Conservation (phyloP, 2,329 filamentous ascomycete species). For the Cyphellophora attinorum region DNA sequence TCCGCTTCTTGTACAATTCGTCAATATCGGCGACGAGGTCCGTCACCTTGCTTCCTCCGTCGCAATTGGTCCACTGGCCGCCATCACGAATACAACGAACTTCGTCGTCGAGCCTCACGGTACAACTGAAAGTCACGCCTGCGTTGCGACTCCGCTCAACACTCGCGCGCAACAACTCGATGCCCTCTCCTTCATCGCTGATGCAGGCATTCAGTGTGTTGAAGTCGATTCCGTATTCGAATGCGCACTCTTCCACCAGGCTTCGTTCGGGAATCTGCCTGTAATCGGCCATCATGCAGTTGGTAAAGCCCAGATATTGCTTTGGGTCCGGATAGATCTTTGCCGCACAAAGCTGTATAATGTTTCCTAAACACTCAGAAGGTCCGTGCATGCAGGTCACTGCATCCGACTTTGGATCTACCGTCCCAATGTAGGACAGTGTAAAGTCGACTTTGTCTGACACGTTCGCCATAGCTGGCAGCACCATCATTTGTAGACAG, state of each 20-base stretch:
- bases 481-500: conserved; percentile 68
- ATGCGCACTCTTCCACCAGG: conserved; percentile 77
- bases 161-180: conserved; percentile 34
- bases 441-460: conserved; percentile 82
- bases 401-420: conserved; percentile 65
- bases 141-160: conserved; percentile 47
- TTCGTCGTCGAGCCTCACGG: conserved; percentile 66
- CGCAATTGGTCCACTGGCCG: conserved; percentile 43
- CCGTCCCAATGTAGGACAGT: conserved; percentile 76
- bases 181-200: conserved; percentile 44
- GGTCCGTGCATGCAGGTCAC: conserved; percentile 85
- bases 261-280: conserved; percentile 63
- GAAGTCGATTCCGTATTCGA: conserved; percentile 85
- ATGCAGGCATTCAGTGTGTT: conserved; percentile 72
- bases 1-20: conserved; percentile 47
- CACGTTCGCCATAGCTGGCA: conserved; percentile 78
- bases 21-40: conserved; percentile 71
- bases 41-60: conserved; percentile 27
- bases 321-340: conserved; percentile 53
- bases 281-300: conserved; percentile 76
- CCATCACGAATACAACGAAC: conserved; percentile 71
- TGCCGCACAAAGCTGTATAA: conserved; percentile 83
- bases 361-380: conserved; percentile 85
- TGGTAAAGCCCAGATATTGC: conserved; percentile 82
- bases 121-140: conserved; percentile 64